phyloP scores from a whole-genome alignment of 257 asterid genomes.

The Petunia axillaris region DNA sequence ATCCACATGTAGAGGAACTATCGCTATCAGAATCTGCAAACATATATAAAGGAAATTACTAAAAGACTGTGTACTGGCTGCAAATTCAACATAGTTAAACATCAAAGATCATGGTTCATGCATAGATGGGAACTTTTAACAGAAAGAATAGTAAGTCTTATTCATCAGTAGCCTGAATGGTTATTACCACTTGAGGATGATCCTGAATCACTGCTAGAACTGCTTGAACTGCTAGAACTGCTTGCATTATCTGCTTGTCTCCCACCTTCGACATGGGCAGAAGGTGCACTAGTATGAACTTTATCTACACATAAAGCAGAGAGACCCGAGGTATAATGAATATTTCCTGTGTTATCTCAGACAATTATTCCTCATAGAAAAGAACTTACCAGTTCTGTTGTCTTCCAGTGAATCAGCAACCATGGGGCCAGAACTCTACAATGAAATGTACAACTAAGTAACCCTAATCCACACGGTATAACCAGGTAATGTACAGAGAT shows the following conservation, averaged over 20 bases:
- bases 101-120: neutral
- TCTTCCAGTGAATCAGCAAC: neutral
- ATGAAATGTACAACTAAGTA: slow-evolving; percentile 9
- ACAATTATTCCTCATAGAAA: slow-evolving; percentile 35
- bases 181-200: slow-evolving; percentile 35
- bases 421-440: slow-evolving; percentile 26
- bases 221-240: slow-evolving; percentile 35
- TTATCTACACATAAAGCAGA: slow-evolving; percentile 15
- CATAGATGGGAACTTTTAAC: neutral
- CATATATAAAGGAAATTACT: neutral
- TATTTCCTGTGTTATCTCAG: neutral
- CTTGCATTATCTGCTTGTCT: slow-evolving; percentile 27
- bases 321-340: neutral
- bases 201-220: slow-evolving; percentile 37
- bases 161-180: neutral
- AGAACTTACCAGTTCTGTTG: slow-evolving; percentile 21
- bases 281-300: neutral
- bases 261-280: slow-evolving; percentile 14
- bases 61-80: neutral
- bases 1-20: slow-evolving; percentile 54
- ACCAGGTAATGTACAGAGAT: slow-evolving; percentile 34
- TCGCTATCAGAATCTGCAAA: slow-evolving; percentile 57
- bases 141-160: neutral
- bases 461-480: slow-evolving; percentile 22
- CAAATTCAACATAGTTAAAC: neutral